Evolutionary conservation across 202 grass and related monocot species (phyloP).

Genomic region (Carex arenaria): DNA sequence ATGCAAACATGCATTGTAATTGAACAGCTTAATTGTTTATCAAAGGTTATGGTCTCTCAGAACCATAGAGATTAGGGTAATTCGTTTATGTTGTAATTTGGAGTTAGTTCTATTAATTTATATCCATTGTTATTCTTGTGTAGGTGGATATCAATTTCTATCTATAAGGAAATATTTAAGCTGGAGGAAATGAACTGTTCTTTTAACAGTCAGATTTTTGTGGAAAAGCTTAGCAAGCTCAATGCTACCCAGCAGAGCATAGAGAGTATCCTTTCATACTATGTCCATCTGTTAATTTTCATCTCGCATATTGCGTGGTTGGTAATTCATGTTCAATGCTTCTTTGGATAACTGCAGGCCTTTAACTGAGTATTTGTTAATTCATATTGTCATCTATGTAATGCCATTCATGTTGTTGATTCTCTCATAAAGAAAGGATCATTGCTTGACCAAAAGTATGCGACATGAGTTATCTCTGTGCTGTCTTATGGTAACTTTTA

Average conservation of each 20-base stretch:
- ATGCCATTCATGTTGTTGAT: neutral
- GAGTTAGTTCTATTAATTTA: neutral
- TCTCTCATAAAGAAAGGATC: neutral
- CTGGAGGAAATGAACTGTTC: conserved; percentile 49
- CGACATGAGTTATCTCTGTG: neutral
- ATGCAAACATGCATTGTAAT: neutral
- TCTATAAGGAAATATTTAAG: conserved; percentile 16
- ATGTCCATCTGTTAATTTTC: neutral
- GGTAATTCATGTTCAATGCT: neutral
- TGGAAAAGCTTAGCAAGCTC: conserved; percentile 78
- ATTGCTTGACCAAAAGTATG: neutral
- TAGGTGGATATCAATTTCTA: neutral
- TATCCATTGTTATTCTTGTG: neutral
- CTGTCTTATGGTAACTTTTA: neutral
- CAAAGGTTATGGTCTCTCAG: neutral
- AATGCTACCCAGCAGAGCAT: conserved; percentile 93
- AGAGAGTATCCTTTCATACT: conserved; percentile 86
- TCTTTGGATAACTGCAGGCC: neutral
- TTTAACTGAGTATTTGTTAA: neutral
- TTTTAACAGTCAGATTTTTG: conserved; percentile 75
- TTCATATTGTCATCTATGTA: neutral
- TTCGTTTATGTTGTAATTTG: neutral
- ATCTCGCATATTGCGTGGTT: neutral
- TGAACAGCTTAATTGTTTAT: neutral
- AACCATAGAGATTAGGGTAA: neutral